Evolutionary conservation across 495 filamentous ascomycete genomes (phyloP).

Genomic region (Neurospora sp.): DNA sequence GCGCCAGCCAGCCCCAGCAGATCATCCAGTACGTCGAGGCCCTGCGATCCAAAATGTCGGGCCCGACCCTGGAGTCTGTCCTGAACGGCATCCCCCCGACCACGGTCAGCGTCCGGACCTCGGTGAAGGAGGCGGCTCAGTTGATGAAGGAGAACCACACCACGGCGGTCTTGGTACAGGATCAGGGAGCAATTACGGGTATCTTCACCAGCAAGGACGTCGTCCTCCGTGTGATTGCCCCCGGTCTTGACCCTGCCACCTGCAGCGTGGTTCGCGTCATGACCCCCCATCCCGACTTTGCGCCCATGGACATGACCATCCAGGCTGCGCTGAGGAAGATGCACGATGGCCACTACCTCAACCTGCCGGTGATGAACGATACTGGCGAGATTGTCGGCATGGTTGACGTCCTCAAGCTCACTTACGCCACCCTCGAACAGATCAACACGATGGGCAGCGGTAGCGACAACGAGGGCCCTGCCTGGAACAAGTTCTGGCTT

Average conservation of each 20-base stretch:
- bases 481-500: slow-evolving; percentile 99
- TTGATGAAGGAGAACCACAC: slow-evolving; percentile 99
- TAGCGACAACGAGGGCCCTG: slow-evolving; percentile 83
- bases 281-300: slow-evolving; percentile 98
- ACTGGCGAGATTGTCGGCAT: slow-evolving; percentile 95
- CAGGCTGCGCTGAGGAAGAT: slow-evolving; percentile 96
- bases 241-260: slow-evolving; percentile 84
- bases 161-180: slow-evolving; percentile 90
- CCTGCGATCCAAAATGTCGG: slow-evolving; percentile 91
- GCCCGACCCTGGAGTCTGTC: slow-evolving; percentile 90
- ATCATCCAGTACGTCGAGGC: slow-evolving; percentile 99
- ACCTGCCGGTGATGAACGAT: slow-evolving; percentile 97
- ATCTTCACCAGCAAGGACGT: slow-evolving; percentile 99
- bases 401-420: slow-evolving; percentile 97
- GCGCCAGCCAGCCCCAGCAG: slow-evolving; percentile 92
- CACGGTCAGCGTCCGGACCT: slow-evolving; percentile 89
- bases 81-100: slow-evolving; percentile 84
- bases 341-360: slow-evolving; percentile 98
- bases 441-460: slow-evolving; percentile 56
- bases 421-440: slow-evolving; percentile 95
- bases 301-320: slow-evolving; percentile 97
- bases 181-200: slow-evolving; percentile 93
- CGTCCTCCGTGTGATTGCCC: slow-evolving; percentile 93
- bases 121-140: slow-evolving; percentile 87
- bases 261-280: slow-evolving; percentile 98